Evolutionary conservation across 2,329 filamentous ascomycete genomes (phyloP).

Genomic region (Fusarium sp.): DNA sequence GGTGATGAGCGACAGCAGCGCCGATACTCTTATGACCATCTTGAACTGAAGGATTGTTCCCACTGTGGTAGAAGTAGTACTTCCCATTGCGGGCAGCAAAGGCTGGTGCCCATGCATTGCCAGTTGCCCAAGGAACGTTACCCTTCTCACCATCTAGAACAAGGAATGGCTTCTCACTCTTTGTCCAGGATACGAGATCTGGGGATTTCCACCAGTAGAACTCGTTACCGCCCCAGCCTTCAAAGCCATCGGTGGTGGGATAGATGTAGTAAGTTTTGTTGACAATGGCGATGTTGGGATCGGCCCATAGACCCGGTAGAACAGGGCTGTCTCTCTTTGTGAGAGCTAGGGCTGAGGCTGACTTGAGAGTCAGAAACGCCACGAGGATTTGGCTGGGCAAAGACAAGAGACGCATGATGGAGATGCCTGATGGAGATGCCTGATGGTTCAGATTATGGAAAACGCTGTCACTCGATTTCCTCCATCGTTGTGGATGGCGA

Average conservation of each 20-base stretch:
- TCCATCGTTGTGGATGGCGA: background rate
- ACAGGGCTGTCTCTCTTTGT: constrained; percentile 48
- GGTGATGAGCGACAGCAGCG: constrained; percentile 66
- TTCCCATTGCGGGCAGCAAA: constrained; percentile 69
- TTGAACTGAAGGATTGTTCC: constrained; percentile 61
- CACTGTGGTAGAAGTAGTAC: constrained; percentile 73
- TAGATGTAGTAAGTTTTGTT: constrained; percentile 60
- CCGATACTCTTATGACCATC: constrained; percentile 67
- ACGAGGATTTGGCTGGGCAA: background rate
- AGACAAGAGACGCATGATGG: constrained; percentile 10
- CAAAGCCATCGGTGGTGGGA: constrained; percentile 58
- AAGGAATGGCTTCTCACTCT: constrained; percentile 55
- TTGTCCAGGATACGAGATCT: constrained; percentile 56
- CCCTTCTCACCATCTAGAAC: constrained; percentile 57
- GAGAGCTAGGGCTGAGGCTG: background rate
- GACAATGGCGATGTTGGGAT: constrained; percentile 60
- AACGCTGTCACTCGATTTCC: too few relatives aligned
- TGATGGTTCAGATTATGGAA: too few relatives aligned
- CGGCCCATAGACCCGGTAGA: constrained; percentile 54
- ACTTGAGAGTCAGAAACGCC: background rate
- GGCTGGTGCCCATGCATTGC: constrained; percentile 75
- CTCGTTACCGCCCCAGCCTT: constrained; percentile 58
- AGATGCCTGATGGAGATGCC: background rate
- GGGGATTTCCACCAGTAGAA: constrained; percentile 61
- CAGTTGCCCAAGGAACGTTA: constrained; percentile 72